These are phyloP conservation scores for Iberis pinnata DNA, from an alignment of 345 rosid species.

Conservation along the genomic window DNA sequence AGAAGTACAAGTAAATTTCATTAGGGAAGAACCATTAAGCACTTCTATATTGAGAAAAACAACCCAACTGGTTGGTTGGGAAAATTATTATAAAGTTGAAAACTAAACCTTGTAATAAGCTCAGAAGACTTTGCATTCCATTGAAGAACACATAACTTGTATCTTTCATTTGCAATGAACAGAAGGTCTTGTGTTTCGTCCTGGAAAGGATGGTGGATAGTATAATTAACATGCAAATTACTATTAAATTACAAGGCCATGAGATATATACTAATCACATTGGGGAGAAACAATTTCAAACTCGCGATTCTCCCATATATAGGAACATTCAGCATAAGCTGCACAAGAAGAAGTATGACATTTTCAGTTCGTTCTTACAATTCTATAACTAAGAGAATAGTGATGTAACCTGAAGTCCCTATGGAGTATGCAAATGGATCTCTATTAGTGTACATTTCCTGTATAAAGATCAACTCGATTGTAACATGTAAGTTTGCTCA, in stretches of 20 bases:
- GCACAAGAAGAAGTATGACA: conserved; percentile 20
- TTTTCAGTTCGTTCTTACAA: neutral
- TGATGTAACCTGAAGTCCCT: conserved; percentile 66
- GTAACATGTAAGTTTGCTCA: too few species aligned
- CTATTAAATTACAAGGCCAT: neutral
- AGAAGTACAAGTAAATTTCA: too few species aligned
- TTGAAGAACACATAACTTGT: conserved; percentile 85
- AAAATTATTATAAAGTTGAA: neutral
- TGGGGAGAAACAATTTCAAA: conserved; percentile 83
- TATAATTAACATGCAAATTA: conserved; percentile 13
- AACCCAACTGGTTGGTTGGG: neutral
- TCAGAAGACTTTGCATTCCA: conserved; percentile 82
- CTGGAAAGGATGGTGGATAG: conserved; percentile 35
- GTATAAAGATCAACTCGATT: too few species aligned
- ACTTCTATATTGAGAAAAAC: neutral
- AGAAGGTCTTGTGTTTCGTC: conserved; percentile 86
- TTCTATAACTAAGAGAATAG: neutral
- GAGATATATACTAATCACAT: conserved; percentile 52
- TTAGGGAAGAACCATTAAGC: too few species aligned
- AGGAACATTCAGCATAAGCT: conserved; percentile 92
- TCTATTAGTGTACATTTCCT: conserved; percentile 94
- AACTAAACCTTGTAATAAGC: conserved; percentile 69
- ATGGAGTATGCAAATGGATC: conserved; percentile 69
- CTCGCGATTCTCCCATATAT: conserved; percentile 94
- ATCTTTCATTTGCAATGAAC: conserved; percentile 86